Conservation (phyloP, 768 basidiomycete genomes). For the Leucocoprinus birnbaumii region DNA sequence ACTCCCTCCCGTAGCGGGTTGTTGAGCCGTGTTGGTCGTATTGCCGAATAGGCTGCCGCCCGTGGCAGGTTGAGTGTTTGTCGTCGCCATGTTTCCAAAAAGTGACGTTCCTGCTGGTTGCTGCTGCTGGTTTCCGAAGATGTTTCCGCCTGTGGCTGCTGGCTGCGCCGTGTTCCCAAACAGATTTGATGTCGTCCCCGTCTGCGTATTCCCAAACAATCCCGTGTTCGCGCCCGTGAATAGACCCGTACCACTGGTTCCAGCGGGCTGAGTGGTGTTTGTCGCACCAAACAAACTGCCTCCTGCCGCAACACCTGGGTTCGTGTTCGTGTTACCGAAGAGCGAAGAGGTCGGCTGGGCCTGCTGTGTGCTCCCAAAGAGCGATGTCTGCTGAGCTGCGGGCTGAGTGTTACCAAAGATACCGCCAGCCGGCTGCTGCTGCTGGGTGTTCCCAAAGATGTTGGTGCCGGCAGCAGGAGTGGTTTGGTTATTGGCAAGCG, state of each 20-base stretch:
- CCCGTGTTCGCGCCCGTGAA: conserved; percentile 18
- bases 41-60: conserved; percentile 29
- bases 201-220: conserved; percentile 21
- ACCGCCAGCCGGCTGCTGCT: conserved; percentile 14
- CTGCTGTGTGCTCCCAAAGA: conserved; percentile 22
- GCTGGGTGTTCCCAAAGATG: conserved; percentile 20
- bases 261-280: background rate
- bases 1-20: conserved; percentile 13
- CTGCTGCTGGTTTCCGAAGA: conserved; percentile 25
- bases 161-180: conserved; percentile 20
- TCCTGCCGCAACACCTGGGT: background rate
- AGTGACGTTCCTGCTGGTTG: background rate
- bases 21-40: conserved; percentile 6
- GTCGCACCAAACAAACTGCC: conserved; percentile 12
- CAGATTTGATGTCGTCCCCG: conserved; percentile 11
- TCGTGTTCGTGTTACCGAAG: background rate
- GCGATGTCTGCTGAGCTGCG: conserved; percentile 4
- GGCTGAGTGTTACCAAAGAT: conserved; percentile 15
- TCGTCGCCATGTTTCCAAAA: conserved; percentile 14
- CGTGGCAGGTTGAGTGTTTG: conserved; percentile 13
- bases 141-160: conserved; percentile 12
- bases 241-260: conserved; percentile 4
- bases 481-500: conserved; percentile 16
- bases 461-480: conserved; percentile 13
- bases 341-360: background rate